phyloP scores from a whole-genome alignment of 805 yeast genomes.

The Komagataella populi region DNA sequence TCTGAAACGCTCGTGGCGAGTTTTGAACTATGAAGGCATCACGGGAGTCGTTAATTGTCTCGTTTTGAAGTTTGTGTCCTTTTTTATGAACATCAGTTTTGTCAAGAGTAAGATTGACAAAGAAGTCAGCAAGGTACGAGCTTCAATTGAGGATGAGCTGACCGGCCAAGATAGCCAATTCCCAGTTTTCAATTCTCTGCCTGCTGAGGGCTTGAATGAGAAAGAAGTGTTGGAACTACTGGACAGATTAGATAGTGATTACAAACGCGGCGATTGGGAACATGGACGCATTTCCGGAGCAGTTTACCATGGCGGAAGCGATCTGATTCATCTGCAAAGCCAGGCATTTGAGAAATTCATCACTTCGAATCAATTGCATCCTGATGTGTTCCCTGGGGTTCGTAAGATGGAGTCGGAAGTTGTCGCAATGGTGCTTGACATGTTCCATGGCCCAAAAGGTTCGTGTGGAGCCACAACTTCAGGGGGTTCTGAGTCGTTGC shows the following conservation, averaged over 20 bases:
- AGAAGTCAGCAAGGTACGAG: constrained; percentile 38
- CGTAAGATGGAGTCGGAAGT: constrained; percentile 95
- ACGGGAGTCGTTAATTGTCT: background rate
- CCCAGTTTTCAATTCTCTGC: constrained; percentile 35
- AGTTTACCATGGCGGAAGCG: constrained; percentile 91
- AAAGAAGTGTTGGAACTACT: constrained; percentile 35
- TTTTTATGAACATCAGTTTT: constrained; percentile 33
- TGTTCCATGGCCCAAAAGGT: constrained; percentile 56
- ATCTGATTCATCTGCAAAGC: constrained; percentile 60
- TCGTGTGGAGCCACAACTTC: constrained; percentile 78
- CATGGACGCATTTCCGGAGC: constrained; percentile 88
- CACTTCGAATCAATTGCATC: constrained; percentile 90
- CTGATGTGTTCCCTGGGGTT: constrained; percentile 93
- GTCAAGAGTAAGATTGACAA: constrained; percentile 40
- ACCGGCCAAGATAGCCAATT: constrained; percentile 38
- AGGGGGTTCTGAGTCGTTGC: constrained; percentile 91
- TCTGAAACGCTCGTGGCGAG: background rate
- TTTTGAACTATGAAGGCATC: background rate
- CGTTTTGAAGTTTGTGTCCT: background rate
- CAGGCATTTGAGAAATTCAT: constrained; percentile 64
- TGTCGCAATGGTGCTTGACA: constrained; percentile 73
- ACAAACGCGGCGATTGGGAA: constrained; percentile 44
- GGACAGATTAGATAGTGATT: constrained; percentile 22
- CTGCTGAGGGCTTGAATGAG: constrained; percentile 41
- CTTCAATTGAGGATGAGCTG: constrained; percentile 39